phyloP scores from a whole-genome alignment of 75 land plant genomes.

The Sequoia sempervirens region DNA sequence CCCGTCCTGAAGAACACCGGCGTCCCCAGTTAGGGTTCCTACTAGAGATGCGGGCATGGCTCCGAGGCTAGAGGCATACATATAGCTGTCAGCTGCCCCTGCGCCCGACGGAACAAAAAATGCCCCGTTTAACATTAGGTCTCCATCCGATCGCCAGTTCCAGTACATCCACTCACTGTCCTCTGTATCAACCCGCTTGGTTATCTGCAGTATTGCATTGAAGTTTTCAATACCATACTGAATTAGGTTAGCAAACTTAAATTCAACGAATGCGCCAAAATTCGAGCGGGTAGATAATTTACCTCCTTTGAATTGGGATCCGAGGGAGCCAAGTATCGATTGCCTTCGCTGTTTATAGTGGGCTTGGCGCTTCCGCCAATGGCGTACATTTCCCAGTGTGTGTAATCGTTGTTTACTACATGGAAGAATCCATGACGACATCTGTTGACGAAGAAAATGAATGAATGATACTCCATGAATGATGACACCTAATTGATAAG shows the following conservation, averaged over 20 bases:
- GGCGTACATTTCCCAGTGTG: slow-evolving; percentile 34
- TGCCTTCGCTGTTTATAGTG: slow-evolving; percentile 36
- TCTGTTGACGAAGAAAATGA: neutral
- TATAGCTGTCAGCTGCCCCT: slow-evolving; percentile 37
- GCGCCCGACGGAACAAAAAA: slow-evolving; percentile 69
- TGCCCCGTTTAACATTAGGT: slow-evolving; percentile 78
- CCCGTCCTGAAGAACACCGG: slow-evolving; percentile 43
- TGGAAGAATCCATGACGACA: slow-evolving; percentile 39
- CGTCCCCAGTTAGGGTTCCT: slow-evolving; percentile 37
- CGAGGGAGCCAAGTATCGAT: slow-evolving; percentile 25
- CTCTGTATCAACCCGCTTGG: slow-evolving; percentile 60
- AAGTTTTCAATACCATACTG: neutral
- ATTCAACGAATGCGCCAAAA: neutral
- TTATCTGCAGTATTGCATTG: slow-evolving; percentile 36
- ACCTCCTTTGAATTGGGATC: neutral
- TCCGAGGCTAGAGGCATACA: slow-evolving; percentile 51
- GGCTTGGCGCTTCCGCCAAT: slow-evolving; percentile 36
- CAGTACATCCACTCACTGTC: slow-evolving; percentile 59
- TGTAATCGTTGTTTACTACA: slow-evolving; percentile 34
- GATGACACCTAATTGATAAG: neutral
- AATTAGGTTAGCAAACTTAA: neutral
- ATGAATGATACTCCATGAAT: neutral
- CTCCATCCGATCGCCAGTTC: slow-evolving; percentile 87
- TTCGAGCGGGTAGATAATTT: neutral
- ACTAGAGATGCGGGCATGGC: slow-evolving; percentile 52